Conservation (phyloP, 495 filamentous ascomycete species). For the Immersiella caudata region DNA sequence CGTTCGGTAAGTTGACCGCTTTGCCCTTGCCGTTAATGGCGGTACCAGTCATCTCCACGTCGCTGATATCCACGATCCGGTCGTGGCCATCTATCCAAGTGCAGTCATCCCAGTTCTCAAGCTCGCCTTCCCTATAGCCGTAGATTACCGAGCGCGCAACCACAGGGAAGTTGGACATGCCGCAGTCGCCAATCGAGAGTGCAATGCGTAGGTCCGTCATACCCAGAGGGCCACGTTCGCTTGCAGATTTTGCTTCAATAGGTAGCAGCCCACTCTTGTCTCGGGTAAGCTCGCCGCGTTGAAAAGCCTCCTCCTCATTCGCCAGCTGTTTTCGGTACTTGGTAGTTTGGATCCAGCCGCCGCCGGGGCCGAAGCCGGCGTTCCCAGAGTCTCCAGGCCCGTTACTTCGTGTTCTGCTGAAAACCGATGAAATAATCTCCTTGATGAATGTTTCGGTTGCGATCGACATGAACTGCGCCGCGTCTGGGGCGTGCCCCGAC, state of each 20-base stretch:
- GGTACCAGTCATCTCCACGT: conserved; percentile 41
- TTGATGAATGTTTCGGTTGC: conserved; percentile 93
- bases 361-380: conserved; percentile 62
- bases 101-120: conserved; percentile 63
- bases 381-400: conserved; percentile 63
- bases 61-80: conserved; percentile 27
- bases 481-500: conserved; percentile 69
- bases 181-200: conserved; percentile 71
- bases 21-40: conserved; percentile 2
- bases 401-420: conserved; percentile 77
- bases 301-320: conserved; percentile 68
- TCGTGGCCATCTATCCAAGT: conserved; percentile 48
- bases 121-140: conserved; percentile 73
- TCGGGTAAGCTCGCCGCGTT: conserved; percentile 64
- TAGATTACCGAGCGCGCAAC: conserved; percentile 71
- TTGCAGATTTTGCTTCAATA: conserved; percentile 70
- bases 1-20: conserved; percentile 38
- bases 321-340: conserved; percentile 73
- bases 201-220: conserved; percentile 80
- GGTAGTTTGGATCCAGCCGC: conserved; percentile 75
- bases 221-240: conserved; percentile 65
- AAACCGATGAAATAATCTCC: conserved; percentile 77
- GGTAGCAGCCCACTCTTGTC: conserved; percentile 77
- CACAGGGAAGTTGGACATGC: conserved; percentile 75
- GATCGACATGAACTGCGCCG: conserved; percentile 83